phyloP scores from a whole-genome alignment of 2,329 filamentous ascomycete genomes.

The Cordyceps cicadae region DNA sequence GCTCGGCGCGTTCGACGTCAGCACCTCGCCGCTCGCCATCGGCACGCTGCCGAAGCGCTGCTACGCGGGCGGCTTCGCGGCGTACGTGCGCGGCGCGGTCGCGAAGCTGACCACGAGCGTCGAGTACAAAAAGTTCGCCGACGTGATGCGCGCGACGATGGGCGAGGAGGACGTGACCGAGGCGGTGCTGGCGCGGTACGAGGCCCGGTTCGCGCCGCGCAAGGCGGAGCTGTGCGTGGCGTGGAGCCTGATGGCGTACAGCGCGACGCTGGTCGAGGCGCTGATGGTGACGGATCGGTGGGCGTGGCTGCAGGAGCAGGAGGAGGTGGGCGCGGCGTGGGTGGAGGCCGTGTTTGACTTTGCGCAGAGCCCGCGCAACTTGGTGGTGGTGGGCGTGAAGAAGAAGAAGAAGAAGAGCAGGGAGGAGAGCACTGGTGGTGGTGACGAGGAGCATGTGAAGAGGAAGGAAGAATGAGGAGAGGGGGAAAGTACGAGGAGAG shows the following conservation, averaged over 20 bases:
- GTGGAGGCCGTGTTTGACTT: slow-evolving; percentile 93
- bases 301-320: slow-evolving; percentile 74
- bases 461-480: neutral
- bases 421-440: neutral
- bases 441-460: neutral
- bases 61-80: slow-evolving; percentile 59
- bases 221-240: slow-evolving; percentile 78
- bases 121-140: slow-evolving; percentile 50
- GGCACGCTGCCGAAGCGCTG: slow-evolving; percentile 74
- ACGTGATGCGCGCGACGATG: slow-evolving; percentile 59
- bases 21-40: slow-evolving; percentile 75
- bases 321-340: slow-evolving; percentile 68
- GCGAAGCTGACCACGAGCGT: slow-evolving; percentile 57
- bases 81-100: slow-evolving; percentile 75
- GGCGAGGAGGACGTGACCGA: slow-evolving; percentile 55
- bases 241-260: slow-evolving; percentile 96
- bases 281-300: slow-evolving; percentile 86
- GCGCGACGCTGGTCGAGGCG: slow-evolving; percentile 79
- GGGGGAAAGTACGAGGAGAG: neutral
- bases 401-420: slow-evolving; percentile 28
- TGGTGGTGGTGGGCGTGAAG: slow-evolving; percentile 90
- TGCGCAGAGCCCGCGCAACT: slow-evolving; percentile 71
- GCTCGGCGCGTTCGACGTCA: slow-evolving; percentile 44
- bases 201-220: slow-evolving; percentile 50
- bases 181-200: slow-evolving; percentile 66